A percentile compares a stretch with the other conserved stretches of the same genome.
phyloP scores from a whole-genome alignment of 148 eudicot species.

The Nepenthes mirabilis region DNA sequence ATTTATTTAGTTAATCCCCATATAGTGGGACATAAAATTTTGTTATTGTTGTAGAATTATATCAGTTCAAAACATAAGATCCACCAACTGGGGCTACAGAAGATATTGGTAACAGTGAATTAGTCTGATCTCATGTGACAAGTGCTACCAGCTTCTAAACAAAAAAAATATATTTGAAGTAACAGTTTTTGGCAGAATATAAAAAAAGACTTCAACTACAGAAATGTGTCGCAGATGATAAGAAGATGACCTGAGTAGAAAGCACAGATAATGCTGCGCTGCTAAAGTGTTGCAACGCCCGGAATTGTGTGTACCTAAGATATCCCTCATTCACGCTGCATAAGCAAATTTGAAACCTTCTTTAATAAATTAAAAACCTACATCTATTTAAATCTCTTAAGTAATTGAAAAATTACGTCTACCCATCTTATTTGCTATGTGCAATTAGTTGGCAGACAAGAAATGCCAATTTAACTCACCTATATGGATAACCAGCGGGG shows the following conservation, averaged over 20 bases:
- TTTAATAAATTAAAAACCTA: not conserved
- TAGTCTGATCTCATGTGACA: no score
- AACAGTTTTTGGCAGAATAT: not conserved
- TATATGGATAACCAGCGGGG: conserved; percentile 95
- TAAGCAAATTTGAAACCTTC: conserved; percentile 4
- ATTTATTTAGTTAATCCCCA: no score
- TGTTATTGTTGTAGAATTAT: no score
- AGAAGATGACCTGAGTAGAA: conserved; percentile 81
- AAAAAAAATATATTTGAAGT: not conserved
- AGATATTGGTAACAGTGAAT: no score
- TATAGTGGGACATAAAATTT: no score
- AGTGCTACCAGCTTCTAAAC: no score
- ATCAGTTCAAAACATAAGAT: no score
- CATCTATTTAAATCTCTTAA: no score
- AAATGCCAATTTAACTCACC: conserved; percentile 27
- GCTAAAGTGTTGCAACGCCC: conserved; percentile 83
- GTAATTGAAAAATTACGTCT: no score
- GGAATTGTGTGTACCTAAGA: conserved; percentile 85
- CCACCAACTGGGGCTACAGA: no score
- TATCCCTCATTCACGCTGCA: conserved; percentile 98
- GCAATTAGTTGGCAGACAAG: not conserved
- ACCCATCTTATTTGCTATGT: not conserved
- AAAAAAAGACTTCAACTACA: not conserved
- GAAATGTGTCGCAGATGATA: not conserved
- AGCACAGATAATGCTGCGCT: conserved; percentile 93